Evolutionary conservation across 176 grass and related monocot species (phyloP), one percentile per base, ranked within the genome.

Genomic region (Ensete ventricosum): DNA sequence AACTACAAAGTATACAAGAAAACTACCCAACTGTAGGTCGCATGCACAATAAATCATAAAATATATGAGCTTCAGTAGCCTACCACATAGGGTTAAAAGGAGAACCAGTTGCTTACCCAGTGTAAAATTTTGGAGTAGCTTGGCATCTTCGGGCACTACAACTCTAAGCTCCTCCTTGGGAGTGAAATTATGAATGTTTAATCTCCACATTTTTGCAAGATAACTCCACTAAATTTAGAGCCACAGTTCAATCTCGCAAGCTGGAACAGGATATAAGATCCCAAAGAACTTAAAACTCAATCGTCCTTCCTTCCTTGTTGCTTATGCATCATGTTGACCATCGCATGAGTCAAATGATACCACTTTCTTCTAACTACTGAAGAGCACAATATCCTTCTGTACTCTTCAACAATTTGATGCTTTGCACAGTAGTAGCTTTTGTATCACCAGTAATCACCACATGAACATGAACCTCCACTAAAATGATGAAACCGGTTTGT

Each of bases 361-460:
- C 43, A 43, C 3, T 5, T 17, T 10, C 62, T 25, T 64, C 9
- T 67, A 16, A 43, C 26, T n/a, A 67, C 16, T 9, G 26, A 43
- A 67, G 8, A 67, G 17, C 7, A 34, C 20, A 17, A 67, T 7
- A 70, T 70, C 17, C 67, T 50, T 25, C 11, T 19, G 19, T 50
- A 20, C 11, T 53, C 50, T 9, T 43, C 22, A 9, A 55, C n/a
- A 55, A 54, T 14, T 55, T 27, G 21, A 74, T 19, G 3, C 43
- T 52, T 26, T 54, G 52, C 14, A 9, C 1, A 14, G 9, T 2
- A 52, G 50, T 53, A 52, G 11, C 50, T 27, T 65, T n/a, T 70
- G 63, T n/a, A 77, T 92, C 82, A 92, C 90, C 90, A 92, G 73
- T 92, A 92, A 75, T 92, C 90, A 86, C 79, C 76, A 80, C 90